Evolutionary conservation across 2,329 filamentous ascomycete species (phyloP), one percentile per base, ranked within the genome.

Genomic region (Penicillium crustosum): DNA sequence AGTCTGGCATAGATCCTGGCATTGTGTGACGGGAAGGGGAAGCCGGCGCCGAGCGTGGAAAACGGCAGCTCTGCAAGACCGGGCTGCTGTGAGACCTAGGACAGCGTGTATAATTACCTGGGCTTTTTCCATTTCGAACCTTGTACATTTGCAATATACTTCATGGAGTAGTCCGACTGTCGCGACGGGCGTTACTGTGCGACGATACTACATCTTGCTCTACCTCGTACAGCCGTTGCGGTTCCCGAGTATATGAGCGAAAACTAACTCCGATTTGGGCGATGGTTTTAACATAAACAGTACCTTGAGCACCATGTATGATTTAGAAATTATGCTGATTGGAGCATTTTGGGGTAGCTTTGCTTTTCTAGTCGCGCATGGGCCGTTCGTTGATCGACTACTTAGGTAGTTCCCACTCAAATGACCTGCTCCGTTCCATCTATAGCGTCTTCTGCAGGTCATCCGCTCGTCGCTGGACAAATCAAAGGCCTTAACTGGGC

Each of bases 371-470:
- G 31, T 42, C 29, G 59, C 63, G 68, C 68, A 70, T 67, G 68
- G 69, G 38, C 68, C 67, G 61, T 66, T 63, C 66, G 61, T 66
- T 61, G 64, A 68, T 68, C 66, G 60, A 52, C 64, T 51, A 31
- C 21, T 21, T 36, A 12, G 3, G 54, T 63, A 66, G 62, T 61
- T 61, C 59, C 64, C 59, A 62, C 63, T 66, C 69, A 70, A 68
- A 62, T 71, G 69, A 70, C 68, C 62, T 38, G 59, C 33, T 54
- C n/a, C 41, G 53, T 15, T 47, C 49, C 21, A 25, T 52, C 53
- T 53, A 59, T 42, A 39, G 56, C 15, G 15, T 33, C 35, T 49
- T 38, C 38, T 39, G 35, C 23, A 49, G 60, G 67, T 69, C 67
- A 70, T 67, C 68, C 65, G 67, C 65, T 62, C 43, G 31, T n/a